A percentile compares a stretch with the other conserved stretches of the same genome.
phyloP scores from a whole-genome alignment of 768 basidiomycete genomes.

The Trametes maxima region DNA sequence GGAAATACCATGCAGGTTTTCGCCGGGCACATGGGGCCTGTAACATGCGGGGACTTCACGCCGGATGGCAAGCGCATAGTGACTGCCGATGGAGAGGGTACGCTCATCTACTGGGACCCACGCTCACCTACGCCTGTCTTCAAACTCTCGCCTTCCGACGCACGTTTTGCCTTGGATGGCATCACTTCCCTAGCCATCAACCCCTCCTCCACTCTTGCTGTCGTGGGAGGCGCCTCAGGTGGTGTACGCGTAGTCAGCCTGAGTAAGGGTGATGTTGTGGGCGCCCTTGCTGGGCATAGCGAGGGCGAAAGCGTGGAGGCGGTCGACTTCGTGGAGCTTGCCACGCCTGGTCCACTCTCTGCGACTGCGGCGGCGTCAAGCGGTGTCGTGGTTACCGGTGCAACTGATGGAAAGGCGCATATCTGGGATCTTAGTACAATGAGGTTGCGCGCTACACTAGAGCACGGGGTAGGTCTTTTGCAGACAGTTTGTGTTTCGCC shows the following conservation, averaged over 20 bases:
- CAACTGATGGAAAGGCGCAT: conserved; percentile 91
- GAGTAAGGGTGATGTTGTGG: conserved; percentile 81
- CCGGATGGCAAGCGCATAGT: conserved; percentile 92
- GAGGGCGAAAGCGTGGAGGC: conserved; percentile 90
- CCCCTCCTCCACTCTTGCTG: conserved; percentile 83
- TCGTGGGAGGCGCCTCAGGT: conserved; percentile 86
- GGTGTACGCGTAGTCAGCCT: conserved; percentile 87
- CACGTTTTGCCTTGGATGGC: conserved; percentile 77
- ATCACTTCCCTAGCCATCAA: conserved; percentile 89
- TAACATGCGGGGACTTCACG: conserved; percentile 88
- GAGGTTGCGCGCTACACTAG: conserved; percentile 76
- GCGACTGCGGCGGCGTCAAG: conserved; percentile 52
- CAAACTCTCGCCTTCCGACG: conserved; percentile 73
- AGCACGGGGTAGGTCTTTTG: conserved; percentile 67
- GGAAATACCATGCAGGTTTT: conserved; percentile 97
- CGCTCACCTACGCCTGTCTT: conserved; percentile 74
- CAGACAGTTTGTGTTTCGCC: neutral
- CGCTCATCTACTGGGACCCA: conserved; percentile 90
- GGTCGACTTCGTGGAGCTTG: conserved; percentile 79
- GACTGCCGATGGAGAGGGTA: conserved; percentile 82
- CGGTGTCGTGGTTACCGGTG: conserved; percentile 79
- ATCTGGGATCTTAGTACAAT: conserved; percentile 94
- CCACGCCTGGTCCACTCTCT: conserved; percentile 45
- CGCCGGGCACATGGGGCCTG: conserved; percentile 82
- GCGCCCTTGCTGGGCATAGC: conserved; percentile 77